Conservation (phyloP, 805 yeast genomes). For the Candida vartiovaarae region DNA sequence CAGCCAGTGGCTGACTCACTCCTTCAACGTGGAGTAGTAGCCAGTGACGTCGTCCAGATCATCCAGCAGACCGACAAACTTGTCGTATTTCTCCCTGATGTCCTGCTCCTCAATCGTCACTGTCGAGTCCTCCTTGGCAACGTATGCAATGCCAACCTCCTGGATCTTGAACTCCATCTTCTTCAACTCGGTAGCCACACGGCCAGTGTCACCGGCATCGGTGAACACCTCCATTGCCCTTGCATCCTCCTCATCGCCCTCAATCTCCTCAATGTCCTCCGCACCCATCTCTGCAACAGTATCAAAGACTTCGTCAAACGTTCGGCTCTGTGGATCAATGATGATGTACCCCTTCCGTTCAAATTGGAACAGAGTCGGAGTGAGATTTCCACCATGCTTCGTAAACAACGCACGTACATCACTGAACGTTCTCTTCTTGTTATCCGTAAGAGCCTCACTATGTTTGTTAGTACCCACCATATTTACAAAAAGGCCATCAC, state of each 20-base stretch:
- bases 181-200: slow-evolving; percentile 52
- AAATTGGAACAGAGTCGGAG: slow-evolving; percentile 76
- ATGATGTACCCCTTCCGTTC: slow-evolving; percentile 69
- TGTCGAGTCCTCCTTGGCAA: slow-evolving; percentile 54
- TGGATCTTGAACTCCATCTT: slow-evolving; percentile 43
- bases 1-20: slow-evolving; percentile 6
- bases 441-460: slow-evolving; percentile 77
- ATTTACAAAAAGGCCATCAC: background rate
- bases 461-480: background rate
- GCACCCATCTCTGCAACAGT: slow-evolving; percentile 65
- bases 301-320: slow-evolving; percentile 66
- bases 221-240: slow-evolving; percentile 46
- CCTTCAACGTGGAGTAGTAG: slow-evolving; percentile 62
- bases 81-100: slow-evolving; percentile 42
- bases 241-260: slow-evolving; percentile 14
- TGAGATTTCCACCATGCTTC: slow-evolving; percentile 59
- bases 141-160: slow-evolving; percentile 65
- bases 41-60: slow-evolving; percentile 81
- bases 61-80: slow-evolving; percentile 55
- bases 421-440: slow-evolving; percentile 75
- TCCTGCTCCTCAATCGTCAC: slow-evolving; percentile 51
- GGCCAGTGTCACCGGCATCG: slow-evolving; percentile 56
- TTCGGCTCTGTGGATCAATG: slow-evolving; percentile 33
- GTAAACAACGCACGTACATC: slow-evolving; percentile 68
- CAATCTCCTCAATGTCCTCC: slow-evolving; percentile 61